Evolutionary conservation across 2,329 filamentous ascomycete genomes (phyloP).

Genomic region (Xylaria sp.): DNA sequence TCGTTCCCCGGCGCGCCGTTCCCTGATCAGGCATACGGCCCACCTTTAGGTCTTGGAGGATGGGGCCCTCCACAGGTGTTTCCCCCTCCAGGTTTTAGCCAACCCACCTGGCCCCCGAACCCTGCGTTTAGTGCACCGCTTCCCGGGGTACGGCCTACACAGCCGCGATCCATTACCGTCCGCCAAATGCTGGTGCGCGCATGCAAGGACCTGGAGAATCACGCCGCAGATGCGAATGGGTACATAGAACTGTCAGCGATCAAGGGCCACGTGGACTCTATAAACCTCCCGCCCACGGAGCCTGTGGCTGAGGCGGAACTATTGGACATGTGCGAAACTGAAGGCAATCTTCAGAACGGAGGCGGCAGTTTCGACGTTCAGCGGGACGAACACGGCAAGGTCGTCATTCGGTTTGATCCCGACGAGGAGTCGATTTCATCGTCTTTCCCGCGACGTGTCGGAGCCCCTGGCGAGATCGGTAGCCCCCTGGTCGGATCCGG

Average conservation of each 20-base stretch:
- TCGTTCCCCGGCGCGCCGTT: slow-evolving; percentile 48
- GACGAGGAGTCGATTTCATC: slow-evolving; percentile 49
- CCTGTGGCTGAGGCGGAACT: slow-evolving; percentile 66
- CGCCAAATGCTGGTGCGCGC: slow-evolving; percentile 76
- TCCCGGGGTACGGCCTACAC: slow-evolving; percentile 47
- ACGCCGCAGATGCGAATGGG: slow-evolving; percentile 54
- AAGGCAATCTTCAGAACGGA: slow-evolving; percentile 83
- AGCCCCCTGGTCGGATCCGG: slow-evolving; percentile 53
- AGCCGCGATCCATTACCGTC: slow-evolving; percentile 69
- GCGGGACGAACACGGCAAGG: slow-evolving; percentile 49
- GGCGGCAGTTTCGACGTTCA: slow-evolving; percentile 82
- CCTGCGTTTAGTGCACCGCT: slow-evolving; percentile 37
- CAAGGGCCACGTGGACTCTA: slow-evolving; percentile 65
- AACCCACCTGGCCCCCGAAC: slow-evolving; percentile 40
- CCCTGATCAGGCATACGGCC: slow-evolving; percentile 44
- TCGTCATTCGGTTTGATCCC: slow-evolving; percentile 58
- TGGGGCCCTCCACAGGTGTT: slow-evolving; percentile 48
- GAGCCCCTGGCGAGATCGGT: slow-evolving; percentile 69
- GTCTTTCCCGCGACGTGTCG: slow-evolving; percentile 49
- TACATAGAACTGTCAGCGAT: slow-evolving; percentile 72
- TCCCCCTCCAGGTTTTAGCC: slow-evolving; percentile 50
- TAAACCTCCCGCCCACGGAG: slow-evolving; percentile 53
- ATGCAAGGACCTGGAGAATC: slow-evolving; percentile 64
- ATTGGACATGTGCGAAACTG: slow-evolving; percentile 84
- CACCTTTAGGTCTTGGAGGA: slow-evolving; percentile 31